These are phyloP conservation scores for Canna indica DNA, from an alignment of 176 grass and related monocot species.

Conservation along the genomic window DNA sequence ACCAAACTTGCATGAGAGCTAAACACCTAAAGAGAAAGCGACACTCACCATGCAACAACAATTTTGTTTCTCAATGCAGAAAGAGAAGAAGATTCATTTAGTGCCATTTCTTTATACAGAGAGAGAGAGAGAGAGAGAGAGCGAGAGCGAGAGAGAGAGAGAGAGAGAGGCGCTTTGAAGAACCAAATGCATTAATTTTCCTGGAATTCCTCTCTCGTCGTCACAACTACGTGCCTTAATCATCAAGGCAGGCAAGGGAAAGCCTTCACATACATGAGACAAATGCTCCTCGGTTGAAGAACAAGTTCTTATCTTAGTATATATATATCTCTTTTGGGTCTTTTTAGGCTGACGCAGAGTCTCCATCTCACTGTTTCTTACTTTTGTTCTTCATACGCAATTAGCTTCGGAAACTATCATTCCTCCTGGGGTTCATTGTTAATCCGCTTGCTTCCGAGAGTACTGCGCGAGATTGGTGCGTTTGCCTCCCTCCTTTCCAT, in stretches of 20 bases:
- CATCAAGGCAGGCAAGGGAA: neutral
- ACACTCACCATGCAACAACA: neutral
- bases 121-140: neutral
- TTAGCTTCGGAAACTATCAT: neutral
- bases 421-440: neutral
- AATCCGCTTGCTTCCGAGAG: conserved; percentile 6
- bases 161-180: neutral
- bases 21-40: neutral
- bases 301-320: neutral
- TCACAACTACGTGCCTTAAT: neutral
- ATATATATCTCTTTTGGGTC: neutral
- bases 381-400: neutral
- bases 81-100: neutral
- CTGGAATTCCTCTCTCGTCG: neutral
- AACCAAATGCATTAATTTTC: neutral
- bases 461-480: neutral
- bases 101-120: neutral
- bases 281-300: conserved; percentile 1
- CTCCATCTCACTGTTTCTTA: neutral
- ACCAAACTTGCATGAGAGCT: neutral
- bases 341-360: conserved; percentile 3
- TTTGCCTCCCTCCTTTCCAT: neutral
- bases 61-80: neutral
- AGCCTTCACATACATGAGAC: neutral
- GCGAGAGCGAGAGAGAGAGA: no score